Base-by-base conservation (phyloP, 495 filamentous ascomycete genomes). In the Hypoxylon rickii region DNA sequence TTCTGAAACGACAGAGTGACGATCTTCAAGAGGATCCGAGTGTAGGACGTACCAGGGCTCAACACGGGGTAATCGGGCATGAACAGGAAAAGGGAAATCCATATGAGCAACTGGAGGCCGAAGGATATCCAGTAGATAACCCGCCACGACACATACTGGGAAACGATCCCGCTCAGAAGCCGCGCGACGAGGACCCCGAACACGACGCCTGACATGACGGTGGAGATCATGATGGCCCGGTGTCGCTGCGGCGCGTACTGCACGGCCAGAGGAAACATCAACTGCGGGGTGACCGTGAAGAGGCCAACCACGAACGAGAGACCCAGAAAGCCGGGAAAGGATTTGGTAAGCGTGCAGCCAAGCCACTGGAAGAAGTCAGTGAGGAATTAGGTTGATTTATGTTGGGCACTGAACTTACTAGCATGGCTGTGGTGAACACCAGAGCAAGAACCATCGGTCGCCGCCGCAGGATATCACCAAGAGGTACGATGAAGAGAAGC, bases 211-310 rank as follows among this genome's bases (percentile, higher is more conserved):
- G 89, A 90, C 22, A 87, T 83, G 7, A 93, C 87, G 60, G 92
- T 81, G 13, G 87, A 86, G 1, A 80, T 61, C 80, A 86, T 86
- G 5, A 81, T 81, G 10, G 87, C 87, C 6, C 88, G 83, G 22
- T 85, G 83, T 18, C 83, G 70, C 2, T 82, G 77, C 0, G 90
- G 89, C 0, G 89, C 88, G 19, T 93, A 84, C 64, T 93, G 89
- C 16, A 89, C 89, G 3, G 92, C 89, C 0, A 95, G 73, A 0
- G 90, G 90, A 13, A 95, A 85, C 86, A 93, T 87, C 42, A 91
- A 78, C 71, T 94, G 89, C 0, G 90, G 90, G 8, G 90, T 93
- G 3, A 95, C 89, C 1, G 90, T 95, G 7, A 87, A 84, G n/a
- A 89, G 59, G 11, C 84, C 83, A 18, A 80, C 81, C 31, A 93